A percentile compares a stretch with the other conserved stretches of the same genome.
These are phyloP conservation scores for Hygrophila difformis DNA, from an alignment of 257 asterid species.

Conservation along the genomic window DNA sequence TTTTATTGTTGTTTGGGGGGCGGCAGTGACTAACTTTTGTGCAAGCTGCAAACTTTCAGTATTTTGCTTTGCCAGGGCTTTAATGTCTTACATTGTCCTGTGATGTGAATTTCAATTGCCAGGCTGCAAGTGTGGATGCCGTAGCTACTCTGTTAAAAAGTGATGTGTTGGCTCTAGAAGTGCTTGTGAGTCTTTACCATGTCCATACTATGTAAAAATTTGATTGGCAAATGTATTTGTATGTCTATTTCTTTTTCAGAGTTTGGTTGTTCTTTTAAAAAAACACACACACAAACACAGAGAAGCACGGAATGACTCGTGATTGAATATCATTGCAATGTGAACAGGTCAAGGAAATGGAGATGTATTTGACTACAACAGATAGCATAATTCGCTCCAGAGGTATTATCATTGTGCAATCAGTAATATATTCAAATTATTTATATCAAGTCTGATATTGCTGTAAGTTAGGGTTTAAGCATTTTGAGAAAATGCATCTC, in stretches of 20 bases:
- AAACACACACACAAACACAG: no score
- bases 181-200: constrained; percentile 37
- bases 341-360: constrained; percentile 81
- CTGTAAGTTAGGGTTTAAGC: no score
- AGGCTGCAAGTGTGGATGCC: constrained; percentile 62
- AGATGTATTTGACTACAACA: constrained; percentile 83
- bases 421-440: no score
- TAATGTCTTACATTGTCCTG: not conserved
- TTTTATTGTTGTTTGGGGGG: no score
- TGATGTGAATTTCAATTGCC: constrained; percentile 25
- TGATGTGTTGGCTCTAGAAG: constrained; percentile 51
- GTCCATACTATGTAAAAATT: not conserved
- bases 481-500: no score
- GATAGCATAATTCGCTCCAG: constrained; percentile 66
- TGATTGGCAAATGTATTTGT: no score
- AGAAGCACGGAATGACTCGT: no score
- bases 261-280: no score
- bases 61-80: not conserved
- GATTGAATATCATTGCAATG: not conserved
- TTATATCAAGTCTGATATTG: not conserved
- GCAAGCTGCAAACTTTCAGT: not conserved
- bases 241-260: no score
- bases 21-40: not conserved
- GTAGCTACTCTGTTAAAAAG: constrained; percentile 51
- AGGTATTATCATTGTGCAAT: no score